phyloP scores from a whole-genome alignment of 2,329 filamentous ascomycete species.

The Remersonia thermophila region DNA sequence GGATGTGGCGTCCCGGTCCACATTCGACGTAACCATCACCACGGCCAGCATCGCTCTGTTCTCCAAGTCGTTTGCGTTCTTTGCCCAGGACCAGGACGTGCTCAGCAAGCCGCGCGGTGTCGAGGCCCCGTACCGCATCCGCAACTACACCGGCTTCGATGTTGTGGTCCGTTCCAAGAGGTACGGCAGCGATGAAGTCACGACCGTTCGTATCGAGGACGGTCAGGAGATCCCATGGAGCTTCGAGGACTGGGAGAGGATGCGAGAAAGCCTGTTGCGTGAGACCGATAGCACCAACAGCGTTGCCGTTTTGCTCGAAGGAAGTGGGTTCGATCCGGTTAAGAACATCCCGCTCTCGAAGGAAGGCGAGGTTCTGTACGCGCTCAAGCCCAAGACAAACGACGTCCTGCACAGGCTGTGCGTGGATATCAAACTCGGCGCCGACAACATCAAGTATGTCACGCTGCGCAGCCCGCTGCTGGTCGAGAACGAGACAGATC shows the following conservation, averaged over 20 bases:
- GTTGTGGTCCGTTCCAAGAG: constrained; percentile 72
- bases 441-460: constrained; percentile 96
- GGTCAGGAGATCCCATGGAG: constrained; percentile 90
- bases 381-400: constrained; percentile 75
- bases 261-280: constrained; percentile 81
- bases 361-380: constrained; percentile 89
- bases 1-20: constrained; percentile 79
- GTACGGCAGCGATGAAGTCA: constrained; percentile 51
- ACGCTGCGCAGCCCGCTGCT: constrained; percentile 84
- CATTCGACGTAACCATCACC: constrained; percentile 82
- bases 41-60: constrained; percentile 86
- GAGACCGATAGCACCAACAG: constrained; percentile 64
- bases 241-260: constrained; percentile 93
- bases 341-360: constrained; percentile 80
- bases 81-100: constrained; percentile 80
- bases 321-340: constrained; percentile 85
- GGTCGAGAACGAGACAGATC: constrained; percentile 93
- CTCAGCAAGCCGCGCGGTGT: constrained; percentile 83
- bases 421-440: constrained; percentile 81
- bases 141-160: constrained; percentile 92
- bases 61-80: constrained; percentile 84
- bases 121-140: constrained; percentile 84
- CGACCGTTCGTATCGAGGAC: constrained; percentile 67
- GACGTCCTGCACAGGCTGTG: constrained; percentile 77
- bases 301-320: constrained; percentile 75